These are phyloP conservation scores for Pseudofabraea citricarpa DNA, from an alignment of 2,329 filamentous ascomycete species.

Conservation along the genomic window DNA sequence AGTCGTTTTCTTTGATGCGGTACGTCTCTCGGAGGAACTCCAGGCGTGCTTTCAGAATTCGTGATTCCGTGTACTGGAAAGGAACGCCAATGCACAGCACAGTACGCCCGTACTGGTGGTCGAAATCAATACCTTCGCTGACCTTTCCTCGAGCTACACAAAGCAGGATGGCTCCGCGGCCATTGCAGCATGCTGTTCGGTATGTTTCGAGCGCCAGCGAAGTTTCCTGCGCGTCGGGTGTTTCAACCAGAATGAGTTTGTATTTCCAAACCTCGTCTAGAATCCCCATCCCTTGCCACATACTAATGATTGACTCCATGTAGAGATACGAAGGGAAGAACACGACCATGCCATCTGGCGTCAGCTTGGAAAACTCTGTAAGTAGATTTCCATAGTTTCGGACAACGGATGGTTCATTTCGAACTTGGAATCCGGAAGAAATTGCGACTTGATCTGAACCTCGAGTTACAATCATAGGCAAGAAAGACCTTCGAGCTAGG, in stretches of 20 bases:
- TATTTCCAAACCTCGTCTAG: conserved; percentile 98
- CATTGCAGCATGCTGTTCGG: conserved; percentile 95
- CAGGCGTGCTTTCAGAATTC: conserved; percentile 90
- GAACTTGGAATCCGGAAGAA: conserved; percentile 89
- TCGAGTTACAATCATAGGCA: conserved; percentile 95
- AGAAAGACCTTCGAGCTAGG: conserved; percentile 85
- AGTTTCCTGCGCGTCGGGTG: conserved; percentile 94
- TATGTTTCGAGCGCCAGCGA: conserved; percentile 94
- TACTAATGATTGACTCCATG: conserved; percentile 98
- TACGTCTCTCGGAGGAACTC: conserved; percentile 98
- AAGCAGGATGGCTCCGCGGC: conserved; percentile 84
- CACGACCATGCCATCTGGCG: conserved; percentile 95
- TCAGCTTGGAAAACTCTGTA: conserved; percentile 93
- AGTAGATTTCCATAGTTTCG: conserved; percentile 92
- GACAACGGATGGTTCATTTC: conserved; percentile 94
- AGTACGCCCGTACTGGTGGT: conserved; percentile 94
- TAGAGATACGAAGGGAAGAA: conserved; percentile 99
- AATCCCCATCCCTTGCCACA: conserved; percentile 99
- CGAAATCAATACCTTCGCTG: conserved; percentile 97
- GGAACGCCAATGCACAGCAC: conserved; percentile 96
- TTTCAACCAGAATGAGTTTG: conserved; percentile 96
- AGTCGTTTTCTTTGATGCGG: conserved; percentile 94
- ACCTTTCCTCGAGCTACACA: conserved; percentile 97
- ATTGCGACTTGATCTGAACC: conserved; percentile 92
- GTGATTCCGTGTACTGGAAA: conserved; percentile 97